phyloP scores from a whole-genome alignment of 495 filamentous ascomycete species.

The Articulospora tetracladia region DNA sequence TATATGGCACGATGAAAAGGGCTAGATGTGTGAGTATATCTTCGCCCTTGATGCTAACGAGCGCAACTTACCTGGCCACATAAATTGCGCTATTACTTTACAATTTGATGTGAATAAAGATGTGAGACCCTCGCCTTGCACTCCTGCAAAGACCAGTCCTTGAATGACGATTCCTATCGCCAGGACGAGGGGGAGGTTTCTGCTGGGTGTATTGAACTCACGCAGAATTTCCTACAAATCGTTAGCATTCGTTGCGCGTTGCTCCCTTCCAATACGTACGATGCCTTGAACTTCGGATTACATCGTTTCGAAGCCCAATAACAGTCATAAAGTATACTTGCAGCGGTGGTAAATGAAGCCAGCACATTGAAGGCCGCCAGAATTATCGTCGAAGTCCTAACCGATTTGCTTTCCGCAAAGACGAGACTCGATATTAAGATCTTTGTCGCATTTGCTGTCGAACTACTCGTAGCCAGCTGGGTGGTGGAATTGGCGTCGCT shows the following conservation, averaged over 20 bases:
- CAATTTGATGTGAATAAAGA: slow-evolving; percentile 23
- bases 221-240: slow-evolving; percentile 23
- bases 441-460: slow-evolving; percentile 1
- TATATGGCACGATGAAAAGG: slow-evolving; percentile 33
- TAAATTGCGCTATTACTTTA: slow-evolving; percentile 26
- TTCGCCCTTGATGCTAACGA: neutral
- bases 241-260: slow-evolving; percentile 5
- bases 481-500: neutral
- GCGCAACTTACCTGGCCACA: slow-evolving; percentile 31
- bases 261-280: slow-evolving; percentile 15
- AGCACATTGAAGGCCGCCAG: slow-evolving; percentile 28
- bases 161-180: slow-evolving; percentile 32
- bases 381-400: slow-evolving; percentile 30
- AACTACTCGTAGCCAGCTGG: neutral
- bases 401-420: slow-evolving; percentile 26
- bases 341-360: slow-evolving; percentile 23
- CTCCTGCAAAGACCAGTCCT: slow-evolving; percentile 29
- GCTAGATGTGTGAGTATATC: slow-evolving; percentile 24
- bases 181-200: slow-evolving; percentile 33
- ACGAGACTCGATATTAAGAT: slow-evolving; percentile 20
- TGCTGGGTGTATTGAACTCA: slow-evolving; percentile 30
- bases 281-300: slow-evolving; percentile 24
- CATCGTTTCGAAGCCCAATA: slow-evolving; percentile 24
- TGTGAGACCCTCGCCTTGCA: slow-evolving; percentile 25
- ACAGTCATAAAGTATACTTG: slow-evolving; percentile 28